These are phyloP conservation scores for Vitis amurensis DNA, from an alignment of 164 flowering plant species.

Conservation along the genomic window DNA sequence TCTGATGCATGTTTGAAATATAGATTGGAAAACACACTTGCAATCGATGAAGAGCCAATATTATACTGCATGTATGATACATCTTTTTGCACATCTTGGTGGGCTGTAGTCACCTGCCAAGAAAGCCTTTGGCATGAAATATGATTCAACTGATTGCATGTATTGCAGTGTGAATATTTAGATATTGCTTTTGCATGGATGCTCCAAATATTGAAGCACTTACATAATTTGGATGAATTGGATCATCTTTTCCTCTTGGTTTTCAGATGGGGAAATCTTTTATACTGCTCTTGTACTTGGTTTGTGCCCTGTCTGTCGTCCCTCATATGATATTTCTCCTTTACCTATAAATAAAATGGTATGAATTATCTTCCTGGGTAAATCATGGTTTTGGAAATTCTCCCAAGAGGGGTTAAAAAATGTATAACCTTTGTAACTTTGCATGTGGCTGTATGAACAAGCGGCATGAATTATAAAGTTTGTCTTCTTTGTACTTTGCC, in stretches of 20 bases:
- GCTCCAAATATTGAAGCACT: background rate
- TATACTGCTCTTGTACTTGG: too few species aligned
- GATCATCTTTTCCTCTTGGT: background rate
- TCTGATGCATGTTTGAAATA: background rate
- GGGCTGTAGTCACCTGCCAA: background rate
- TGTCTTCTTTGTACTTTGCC: background rate
- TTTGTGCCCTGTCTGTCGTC: too few species aligned
- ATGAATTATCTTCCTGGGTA: too few species aligned
- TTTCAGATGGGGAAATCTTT: background rate
- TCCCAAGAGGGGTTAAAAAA: too few species aligned
- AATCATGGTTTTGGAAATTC: too few species aligned
- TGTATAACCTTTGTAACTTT: background rate
- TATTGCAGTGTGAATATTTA: too few species aligned
- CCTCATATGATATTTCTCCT: too few species aligned
- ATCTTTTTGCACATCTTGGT: too few species aligned
- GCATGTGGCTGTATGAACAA: background rate
- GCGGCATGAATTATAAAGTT: background rate
- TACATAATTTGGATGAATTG: background rate
- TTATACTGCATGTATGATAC: too few species aligned
- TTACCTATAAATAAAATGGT: too few species aligned
- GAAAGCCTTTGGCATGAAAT: background rate
- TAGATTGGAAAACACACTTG: background rate
- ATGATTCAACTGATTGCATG: background rate
- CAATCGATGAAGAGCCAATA: background rate
- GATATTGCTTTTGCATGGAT: background rate